These are phyloP conservation scores for Geotrichum restrictum DNA, from an alignment of 1,139 yeast genomes.

Conservation along the genomic window DNA sequence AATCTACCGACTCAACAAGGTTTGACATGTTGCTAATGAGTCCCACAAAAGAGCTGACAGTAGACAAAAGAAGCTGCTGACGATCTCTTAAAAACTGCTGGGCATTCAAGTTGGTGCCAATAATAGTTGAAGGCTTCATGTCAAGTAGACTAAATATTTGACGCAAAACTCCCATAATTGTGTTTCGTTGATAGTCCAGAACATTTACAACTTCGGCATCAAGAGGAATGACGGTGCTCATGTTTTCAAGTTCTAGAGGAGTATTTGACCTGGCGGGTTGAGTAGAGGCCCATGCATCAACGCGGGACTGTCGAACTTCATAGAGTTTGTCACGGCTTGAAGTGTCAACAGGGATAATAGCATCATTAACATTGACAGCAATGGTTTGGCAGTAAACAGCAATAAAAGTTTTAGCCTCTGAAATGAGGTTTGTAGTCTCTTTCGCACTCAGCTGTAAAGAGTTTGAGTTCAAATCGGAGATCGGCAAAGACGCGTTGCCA, in stretches of 20 bases:
- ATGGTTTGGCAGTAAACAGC: conserved; percentile 10
- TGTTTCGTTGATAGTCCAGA: conserved; percentile 24
- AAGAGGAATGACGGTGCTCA: conserved; percentile 25
- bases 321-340: conserved; percentile 14
- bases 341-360: too few relatives aligned
- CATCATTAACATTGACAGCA: neutral
- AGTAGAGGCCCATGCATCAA: conserved; percentile 26
- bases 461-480: conserved; percentile 1
- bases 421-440: conserved; percentile 13
- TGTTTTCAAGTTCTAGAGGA: conserved; percentile 21
- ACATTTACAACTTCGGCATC: conserved; percentile 25
- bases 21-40: conserved; percentile 28
- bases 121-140: conserved; percentile 3
- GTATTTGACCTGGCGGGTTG: too few relatives aligned
- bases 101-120: conserved; percentile 1
- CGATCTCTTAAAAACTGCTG: conserved; percentile 24
- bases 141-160: conserved; percentile 19
- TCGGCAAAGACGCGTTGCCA: conserved; percentile 10
- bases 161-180: conserved; percentile 18
- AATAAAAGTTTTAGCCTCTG: conserved; percentile 14
- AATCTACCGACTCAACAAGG: conserved; percentile 34
- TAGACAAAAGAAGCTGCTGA: conserved; percentile 25
- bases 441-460: conserved; percentile 9
- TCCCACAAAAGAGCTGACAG: conserved; percentile 25
- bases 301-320: conserved; percentile 28